Evolutionary conservation across 257 asterid genomes (phyloP), one percentile per base, ranked within the genome.

Genomic region (Rehmannia glutinosa): DNA sequence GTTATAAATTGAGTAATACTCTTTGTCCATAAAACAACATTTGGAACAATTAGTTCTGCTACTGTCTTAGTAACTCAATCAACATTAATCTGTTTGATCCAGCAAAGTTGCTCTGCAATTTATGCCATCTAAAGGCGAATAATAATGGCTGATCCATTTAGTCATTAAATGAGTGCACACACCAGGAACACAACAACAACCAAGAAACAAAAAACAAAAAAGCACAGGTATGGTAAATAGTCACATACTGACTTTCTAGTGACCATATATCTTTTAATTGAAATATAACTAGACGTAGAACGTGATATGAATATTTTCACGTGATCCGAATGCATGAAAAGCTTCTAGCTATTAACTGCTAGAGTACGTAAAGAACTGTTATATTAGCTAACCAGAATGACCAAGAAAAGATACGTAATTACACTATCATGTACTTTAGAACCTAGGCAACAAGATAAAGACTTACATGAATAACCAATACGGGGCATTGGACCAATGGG

Each of bases 381-480:
- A 35, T n/a, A 50, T 53, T 12, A 52, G 30, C 7, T 5, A 50
- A 59, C 59, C 46, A 64, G 56, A 35, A 60, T 33, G 55, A 52
- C 50, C 21, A 59, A 68, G 33, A 68, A 57, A 50, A 66, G 43
- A 15, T 33, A 33, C 20, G 49, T 11, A 63, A 6, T n/a, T n/a
- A n/a, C 17, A 28, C 20, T 23, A 36, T 16, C 51, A 71, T 61
- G 35, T 66, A 47, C n/a, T 70, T 46, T 12, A 27, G 47, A 56
- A 64, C 28, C 59, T 46, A 55, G 16, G 56, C 16, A 46, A 66
- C 47, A 63, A 30, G 59, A 57, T 39, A 19, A 49, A 58, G 25
- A 77, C 98, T 87, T 80, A 92, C 98, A 81, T 92, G 98, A 73
- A 92, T 92, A 74, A 92, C 79, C 83, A 92, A 78, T 41, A 92